Base-by-base conservation (phyloP, 2,329 filamentous ascomycete species). In the Setomelanomma holmii region DNA sequence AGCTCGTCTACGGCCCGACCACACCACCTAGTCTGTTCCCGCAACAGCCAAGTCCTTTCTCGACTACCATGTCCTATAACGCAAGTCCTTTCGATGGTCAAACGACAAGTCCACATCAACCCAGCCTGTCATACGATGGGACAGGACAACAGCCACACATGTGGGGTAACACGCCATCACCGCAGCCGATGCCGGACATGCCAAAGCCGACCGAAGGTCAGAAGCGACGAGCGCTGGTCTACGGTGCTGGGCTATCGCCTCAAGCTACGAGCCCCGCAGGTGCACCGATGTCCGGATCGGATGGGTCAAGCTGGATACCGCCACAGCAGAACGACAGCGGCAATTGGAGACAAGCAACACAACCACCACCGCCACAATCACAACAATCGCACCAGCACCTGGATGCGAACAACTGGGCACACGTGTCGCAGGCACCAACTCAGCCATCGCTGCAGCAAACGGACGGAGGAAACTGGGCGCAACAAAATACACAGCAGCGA, bases 151-250 rank as follows among this genome's bases (percentile, higher is more conserved):
- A 30, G 17, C 57, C 60, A 21, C 57, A 62, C 23, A 54, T 58
- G 8, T 67, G 61, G 58, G 45, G 58, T 16, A 30, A 30, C 27
- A 67, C 69, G 2, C 66, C 69, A 4, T 58, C 61, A 4, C 67
- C 68, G 2, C 68, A 71, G 45, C 58, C 66, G 1, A 41, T 72
- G 23, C 64, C 67, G 1, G 68, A 70, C 20, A 63, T 74, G 56
- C 71, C 71, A 10, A 63, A 60, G 46, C 71, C 70, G 1, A 70
- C 60, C 1, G 71, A 64, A 3, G 71, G 71, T 0, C 57, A 67
- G 11, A 66, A 64, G 36, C 58, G 71, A 12, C 63, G 70, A 40
- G 71, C 71, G 1, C 23, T 71, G 43, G 48, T 74, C 0, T 73
- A 67, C 42, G 70, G 69, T 0, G 60, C 67, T 0, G 68, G 66